Conservation (phyloP, 345 rosid genomes). For the Bruguiera gymnorhiza region DNA sequence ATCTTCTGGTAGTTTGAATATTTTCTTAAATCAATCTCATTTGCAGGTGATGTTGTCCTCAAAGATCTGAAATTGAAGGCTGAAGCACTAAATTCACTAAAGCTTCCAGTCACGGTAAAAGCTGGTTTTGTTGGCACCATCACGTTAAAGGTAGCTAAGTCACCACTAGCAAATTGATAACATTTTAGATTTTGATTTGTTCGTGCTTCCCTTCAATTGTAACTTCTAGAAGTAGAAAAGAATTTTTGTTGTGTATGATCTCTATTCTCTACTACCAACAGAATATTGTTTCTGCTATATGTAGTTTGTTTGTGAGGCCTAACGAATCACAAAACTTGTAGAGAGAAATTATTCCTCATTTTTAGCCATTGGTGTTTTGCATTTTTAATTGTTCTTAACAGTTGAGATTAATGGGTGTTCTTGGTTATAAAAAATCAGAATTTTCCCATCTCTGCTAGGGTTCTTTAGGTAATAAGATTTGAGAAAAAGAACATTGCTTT, state of each 20-base stretch:
- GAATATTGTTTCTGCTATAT: not conserved
- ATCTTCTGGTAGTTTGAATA: not conserved
- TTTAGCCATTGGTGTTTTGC: too few species aligned
- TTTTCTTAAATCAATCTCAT: conserved; percentile 21
- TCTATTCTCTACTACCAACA: not conserved
- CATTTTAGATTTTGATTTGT: conserved; percentile 7
- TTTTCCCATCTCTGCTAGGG: too few species aligned
- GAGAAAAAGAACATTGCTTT: not conserved
- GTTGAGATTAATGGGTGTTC: too few species aligned
- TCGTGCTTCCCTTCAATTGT: not conserved
- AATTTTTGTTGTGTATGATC: not conserved
- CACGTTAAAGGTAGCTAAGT: conserved; percentile 69
- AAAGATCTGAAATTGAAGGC: conserved; percentile 91
- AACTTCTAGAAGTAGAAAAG: not conserved
- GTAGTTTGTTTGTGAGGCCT: too few species aligned
- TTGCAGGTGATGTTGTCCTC: conserved; percentile 90
- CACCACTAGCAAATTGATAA: not conserved
- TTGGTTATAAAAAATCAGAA: too few species aligned
- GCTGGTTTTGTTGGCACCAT: conserved; percentile 96
- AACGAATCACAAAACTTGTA: too few species aligned
- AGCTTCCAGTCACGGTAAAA: conserved; percentile 93
- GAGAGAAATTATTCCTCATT: too few species aligned
- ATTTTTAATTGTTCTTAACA: too few species aligned
- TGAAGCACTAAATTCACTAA: conserved; percentile 86
- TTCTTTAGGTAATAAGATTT: too few species aligned